Conservation (phyloP, 73 alveolate species). For the Breviolum minutum region DNA sequence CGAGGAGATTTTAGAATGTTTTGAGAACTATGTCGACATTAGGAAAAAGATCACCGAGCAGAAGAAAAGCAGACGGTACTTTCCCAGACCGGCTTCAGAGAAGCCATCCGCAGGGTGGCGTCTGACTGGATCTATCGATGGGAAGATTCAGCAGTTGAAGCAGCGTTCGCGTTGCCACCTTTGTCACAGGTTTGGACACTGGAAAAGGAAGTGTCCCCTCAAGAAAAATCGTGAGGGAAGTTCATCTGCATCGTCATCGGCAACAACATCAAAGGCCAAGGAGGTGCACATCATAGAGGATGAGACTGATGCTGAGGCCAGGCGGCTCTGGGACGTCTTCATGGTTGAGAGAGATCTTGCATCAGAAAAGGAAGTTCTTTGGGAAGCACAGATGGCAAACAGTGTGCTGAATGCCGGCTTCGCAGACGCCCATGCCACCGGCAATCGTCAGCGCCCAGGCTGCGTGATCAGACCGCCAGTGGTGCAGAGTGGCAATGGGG, state of each 20-base stretch:
- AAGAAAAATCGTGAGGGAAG: no score
- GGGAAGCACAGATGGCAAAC: neutral
- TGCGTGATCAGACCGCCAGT: neutral
- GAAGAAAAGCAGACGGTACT: neutral
- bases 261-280: neutral
- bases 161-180: neutral
- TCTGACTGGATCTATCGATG: neutral
- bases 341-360: neutral
- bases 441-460: neutral
- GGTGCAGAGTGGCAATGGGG: neutral
- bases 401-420: neutral
- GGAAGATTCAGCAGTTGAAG: neutral
- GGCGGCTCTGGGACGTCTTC: neutral
- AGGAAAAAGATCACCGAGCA: neutral
- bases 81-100: neutral
- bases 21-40: neutral
- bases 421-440: neutral
- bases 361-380: neutral
- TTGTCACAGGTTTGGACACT: conserved; percentile 1
- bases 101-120: neutral
- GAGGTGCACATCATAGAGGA: neutral
- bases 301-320: neutral
- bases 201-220: conserved; percentile 31
- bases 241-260: neutral
- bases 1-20: conserved; percentile 2